Evolutionary conservation across 2,329 filamentous ascomycete species (phyloP).

Genomic region (Xylariaceae sp.): DNA sequence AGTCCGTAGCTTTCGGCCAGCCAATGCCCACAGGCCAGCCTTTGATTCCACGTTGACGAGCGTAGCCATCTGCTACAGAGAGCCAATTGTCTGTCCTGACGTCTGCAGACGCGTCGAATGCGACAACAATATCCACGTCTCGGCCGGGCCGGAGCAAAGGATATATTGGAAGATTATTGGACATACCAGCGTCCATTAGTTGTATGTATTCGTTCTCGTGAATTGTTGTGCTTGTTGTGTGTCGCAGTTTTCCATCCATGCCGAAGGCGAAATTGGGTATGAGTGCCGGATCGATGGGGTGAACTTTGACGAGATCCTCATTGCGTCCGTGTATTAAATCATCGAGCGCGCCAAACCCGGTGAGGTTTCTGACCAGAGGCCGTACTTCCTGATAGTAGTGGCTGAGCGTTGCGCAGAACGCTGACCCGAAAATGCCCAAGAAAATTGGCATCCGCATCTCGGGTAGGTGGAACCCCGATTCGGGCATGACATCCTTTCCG

Average conservation of each 20-base stretch:
- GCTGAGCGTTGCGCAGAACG: constrained; percentile 90
- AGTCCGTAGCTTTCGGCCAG: constrained; percentile 68
- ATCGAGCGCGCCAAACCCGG: constrained; percentile 74
- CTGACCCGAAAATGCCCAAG: constrained; percentile 93
- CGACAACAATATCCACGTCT: constrained; percentile 83
- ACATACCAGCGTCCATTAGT: constrained; percentile 98
- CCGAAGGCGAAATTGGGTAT: constrained; percentile 87
- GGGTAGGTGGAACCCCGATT: constrained; percentile 67
- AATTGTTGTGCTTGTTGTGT: constrained; percentile 74
- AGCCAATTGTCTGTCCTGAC: constrained; percentile 96
- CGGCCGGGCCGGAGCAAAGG: constrained; percentile 84
- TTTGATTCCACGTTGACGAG: constrained; percentile 80
- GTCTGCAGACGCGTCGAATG: constrained; percentile 92
- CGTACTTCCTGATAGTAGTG: constrained; percentile 94
- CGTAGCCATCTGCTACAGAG: constrained; percentile 88
- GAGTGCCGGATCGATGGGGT: constrained; percentile 86
- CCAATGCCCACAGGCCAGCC: constrained; percentile 95
- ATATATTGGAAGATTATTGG: constrained; percentile 95
- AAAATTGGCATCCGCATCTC: constrained; percentile 80
- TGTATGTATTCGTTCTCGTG: constrained; percentile 68
- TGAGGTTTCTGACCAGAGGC: constrained; percentile 71
- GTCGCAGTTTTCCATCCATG: constrained; percentile 70
- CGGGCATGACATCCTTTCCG: constrained; percentile 62
- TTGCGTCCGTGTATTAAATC: constrained; percentile 77
- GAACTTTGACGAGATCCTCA: constrained; percentile 82